A percentile compares a stretch with the other conserved stretches of the same genome.
Evolutionary conservation across 257 asterid species (phyloP).

Genomic region (Fraxinus pennsylvanica): DNA sequence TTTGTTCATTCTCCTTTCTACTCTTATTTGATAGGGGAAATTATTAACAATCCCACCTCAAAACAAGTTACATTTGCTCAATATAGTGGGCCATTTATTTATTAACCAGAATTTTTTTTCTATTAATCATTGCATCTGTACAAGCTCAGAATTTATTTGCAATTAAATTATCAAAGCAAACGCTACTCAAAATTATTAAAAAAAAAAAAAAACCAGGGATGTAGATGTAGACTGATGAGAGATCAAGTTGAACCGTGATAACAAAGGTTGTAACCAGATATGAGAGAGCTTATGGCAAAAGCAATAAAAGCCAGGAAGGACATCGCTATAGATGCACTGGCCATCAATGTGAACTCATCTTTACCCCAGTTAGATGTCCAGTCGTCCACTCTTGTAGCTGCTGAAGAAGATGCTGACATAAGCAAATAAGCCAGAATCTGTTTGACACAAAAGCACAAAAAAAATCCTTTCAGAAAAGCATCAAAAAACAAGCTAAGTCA

Average conservation of each 20-base stretch:
- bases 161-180: not conserved
- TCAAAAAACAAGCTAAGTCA: not conserved
- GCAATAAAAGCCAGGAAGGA: slow-evolving; percentile 76
- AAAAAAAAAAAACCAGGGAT: too few relatives aligned
- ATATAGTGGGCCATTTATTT: not conserved
- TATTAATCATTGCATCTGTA: not conserved
- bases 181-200: not conserved
- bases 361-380: slow-evolving; percentile 87
- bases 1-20: too few relatives aligned
- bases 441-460: not conserved
- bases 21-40: too few relatives aligned
- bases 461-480: not conserved
- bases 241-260: slow-evolving; percentile 41
- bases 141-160: not conserved
- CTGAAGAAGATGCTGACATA: slow-evolving; percentile 82
- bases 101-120: not conserved
- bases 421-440: slow-evolving; percentile 85
- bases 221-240: not conserved
- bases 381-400: slow-evolving; percentile 81
- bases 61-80: not conserved
- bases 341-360: slow-evolving; percentile 78
- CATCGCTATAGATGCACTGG: slow-evolving; percentile 70
- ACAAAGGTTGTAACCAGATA: slow-evolving; percentile 71
- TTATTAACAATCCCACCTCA: not conserved
- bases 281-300: slow-evolving; percentile 67